A percentile compares a stretch with the other conserved stretches of the same genome.
phyloP scores from a whole-genome alignment of 306 rosid genomes.

The Citrullus mucosospermus region DNA sequence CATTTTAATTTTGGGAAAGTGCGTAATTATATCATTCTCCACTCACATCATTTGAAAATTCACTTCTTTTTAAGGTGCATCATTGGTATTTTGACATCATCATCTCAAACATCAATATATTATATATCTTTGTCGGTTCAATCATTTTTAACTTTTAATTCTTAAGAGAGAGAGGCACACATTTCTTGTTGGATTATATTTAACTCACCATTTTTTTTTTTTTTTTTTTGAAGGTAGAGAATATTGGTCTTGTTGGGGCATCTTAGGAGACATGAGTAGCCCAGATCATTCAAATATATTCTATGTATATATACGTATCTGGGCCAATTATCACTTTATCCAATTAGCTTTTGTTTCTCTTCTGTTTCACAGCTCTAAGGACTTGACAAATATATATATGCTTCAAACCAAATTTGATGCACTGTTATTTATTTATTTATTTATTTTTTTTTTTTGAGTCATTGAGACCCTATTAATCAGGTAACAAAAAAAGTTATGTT shows the following conservation, averaged over 20 bases:
- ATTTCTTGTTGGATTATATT: neutral
- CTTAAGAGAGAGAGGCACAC: neutral
- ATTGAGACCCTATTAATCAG: neutral
- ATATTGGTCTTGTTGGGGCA: slow-evolving; percentile 6
- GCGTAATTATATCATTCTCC: neutral
- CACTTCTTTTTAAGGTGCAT: neutral
- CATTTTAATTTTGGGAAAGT: neutral
- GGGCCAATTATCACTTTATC: neutral
- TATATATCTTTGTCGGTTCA: neutral
- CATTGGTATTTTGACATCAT: neutral
- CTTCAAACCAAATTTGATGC: neutral
- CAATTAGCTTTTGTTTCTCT: neutral
- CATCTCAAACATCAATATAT: neutral
- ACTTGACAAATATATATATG: neutral
- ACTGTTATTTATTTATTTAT: neutral
- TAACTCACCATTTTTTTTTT: neutral
- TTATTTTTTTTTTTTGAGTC: neutral
- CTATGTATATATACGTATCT: neutral
- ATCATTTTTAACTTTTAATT: neutral
- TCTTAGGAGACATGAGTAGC: slow-evolving; percentile 2
- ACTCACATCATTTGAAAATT: neutral
- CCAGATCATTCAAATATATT: neutral
- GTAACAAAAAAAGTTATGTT: too few species aligned
- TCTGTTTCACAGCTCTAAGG: neutral
- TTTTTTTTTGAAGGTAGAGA: neutral